Evolutionary conservation across 2,329 filamentous ascomycete genomes (phyloP), one percentile per base, ranked within the genome.

Genomic region (Aspergillus flavus): DNA sequence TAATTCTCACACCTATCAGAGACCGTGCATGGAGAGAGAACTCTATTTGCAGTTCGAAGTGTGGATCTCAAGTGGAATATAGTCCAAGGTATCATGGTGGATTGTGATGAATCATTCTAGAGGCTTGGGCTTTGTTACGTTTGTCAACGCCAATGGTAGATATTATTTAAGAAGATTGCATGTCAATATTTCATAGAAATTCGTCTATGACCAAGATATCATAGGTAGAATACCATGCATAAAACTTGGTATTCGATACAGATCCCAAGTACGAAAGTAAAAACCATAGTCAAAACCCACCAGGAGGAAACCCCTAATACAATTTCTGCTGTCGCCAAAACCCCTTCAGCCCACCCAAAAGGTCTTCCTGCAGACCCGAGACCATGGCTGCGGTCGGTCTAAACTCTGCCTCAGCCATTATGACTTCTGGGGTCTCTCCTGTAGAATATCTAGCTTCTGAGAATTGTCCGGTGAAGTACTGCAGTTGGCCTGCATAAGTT

Each of bases 251-350:
- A 23, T 36, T n/a, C 50, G 23, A 36, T 36, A 19, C 19, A 36
- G 12, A 54, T 23, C 50, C 50, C 50, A n/a, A 23, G 28, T 12
- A 53, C 36, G 19, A 23, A n/a, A 28, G 28, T 11, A 32, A n/a
- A n/a, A 12, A 11, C 28, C 28, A 52, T 12, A 32, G 48, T 19
- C 32, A n/a, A 57, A 57, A 28, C 48, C 43, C 46, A 61, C 26
- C 14, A 41, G 23, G 12, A 41, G 6, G 6, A 41, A 41, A n/a
- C 26, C 34, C 45, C 61, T 53, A 76, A 63, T 76, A 75, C 11
- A 76, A 57, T 61, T 61, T 69, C 46, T 66, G 68, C 41, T 59
- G 65, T 41, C 66, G 63, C 69, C 69, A 72, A 68, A 72, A 72
- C 7, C 60, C 61, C 19, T 53, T 57, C 11, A 61, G 50, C 28